Conservation (phyloP, 164 flowering plant genomes). For the Chimonanthus praecox region DNA sequence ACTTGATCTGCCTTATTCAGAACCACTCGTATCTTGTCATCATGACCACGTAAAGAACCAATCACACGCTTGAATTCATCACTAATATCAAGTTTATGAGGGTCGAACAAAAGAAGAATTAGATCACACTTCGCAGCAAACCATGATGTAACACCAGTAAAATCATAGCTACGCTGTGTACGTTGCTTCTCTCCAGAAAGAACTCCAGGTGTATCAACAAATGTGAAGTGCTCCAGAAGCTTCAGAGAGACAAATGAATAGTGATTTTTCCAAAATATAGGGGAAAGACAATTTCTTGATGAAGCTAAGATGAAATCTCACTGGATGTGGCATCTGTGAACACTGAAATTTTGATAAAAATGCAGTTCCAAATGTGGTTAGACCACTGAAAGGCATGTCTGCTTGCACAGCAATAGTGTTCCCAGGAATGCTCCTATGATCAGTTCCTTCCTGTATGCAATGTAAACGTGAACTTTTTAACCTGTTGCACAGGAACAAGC, state of each 20-base stretch:
- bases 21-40: conserved; percentile 96
- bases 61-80: conserved; percentile 98
- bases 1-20: conserved; percentile 98
- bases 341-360: conserved; percentile 98
- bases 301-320: conserved; percentile 31
- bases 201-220: conserved; percentile 98
- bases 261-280: neutral
- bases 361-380: conserved; percentile 85
- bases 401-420: conserved; percentile 98
- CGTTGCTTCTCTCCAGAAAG: conserved; percentile 97
- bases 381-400: conserved; percentile 94
- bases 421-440: conserved; percentile 92
- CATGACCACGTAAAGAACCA: conserved; percentile 89
- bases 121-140: conserved; percentile 98
- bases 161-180: conserved; percentile 92
- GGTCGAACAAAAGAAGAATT: conserved; percentile 88
- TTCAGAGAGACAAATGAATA: conserved; percentile 10
- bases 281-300: neutral
- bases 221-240: conserved; percentile 90
- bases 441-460: conserved; percentile 68
- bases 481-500: neutral
- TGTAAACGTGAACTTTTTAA: neutral
- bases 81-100: conserved; percentile 93
- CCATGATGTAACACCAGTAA: conserved; percentile 98
- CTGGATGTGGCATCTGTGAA: conserved; percentile 98